These are phyloP conservation scores for Mariannaea elegans DNA, from an alignment of 2,329 filamentous ascomycete genomes.

Conservation along the genomic window DNA sequence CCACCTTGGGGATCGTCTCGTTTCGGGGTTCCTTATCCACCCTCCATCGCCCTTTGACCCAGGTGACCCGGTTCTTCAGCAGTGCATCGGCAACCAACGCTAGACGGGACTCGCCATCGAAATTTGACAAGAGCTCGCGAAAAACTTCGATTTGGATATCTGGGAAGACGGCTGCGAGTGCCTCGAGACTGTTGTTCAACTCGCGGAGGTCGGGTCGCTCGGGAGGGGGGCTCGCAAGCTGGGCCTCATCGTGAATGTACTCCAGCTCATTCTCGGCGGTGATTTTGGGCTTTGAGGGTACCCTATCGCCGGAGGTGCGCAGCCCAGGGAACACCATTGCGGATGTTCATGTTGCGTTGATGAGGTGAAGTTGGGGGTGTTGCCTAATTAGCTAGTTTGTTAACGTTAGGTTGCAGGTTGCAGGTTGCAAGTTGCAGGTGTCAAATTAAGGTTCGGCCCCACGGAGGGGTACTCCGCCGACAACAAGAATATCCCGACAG, in stretches of 20 bases:
- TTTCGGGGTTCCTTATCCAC: constrained; percentile 49
- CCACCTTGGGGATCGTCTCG: constrained; percentile 61
- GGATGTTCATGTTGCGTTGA: constrained; percentile 45
- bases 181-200: constrained; percentile 74
- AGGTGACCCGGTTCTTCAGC: constrained; percentile 74
- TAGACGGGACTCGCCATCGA: constrained; percentile 79
- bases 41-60: constrained; percentile 75
- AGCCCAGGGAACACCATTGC: constrained; percentile 61
- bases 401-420: neutral
- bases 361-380: constrained; percentile 12
- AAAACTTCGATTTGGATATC: constrained; percentile 85
- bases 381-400: neutral
- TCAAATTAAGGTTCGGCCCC: constrained; percentile 13
- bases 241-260: constrained; percentile 65
- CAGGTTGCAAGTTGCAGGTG: neutral
- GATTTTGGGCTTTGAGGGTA: constrained; percentile 45
- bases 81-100: constrained; percentile 81
- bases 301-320: constrained; percentile 54
- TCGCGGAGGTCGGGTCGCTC: constrained; percentile 71
- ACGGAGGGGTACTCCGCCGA: neutral
- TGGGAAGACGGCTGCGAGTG: constrained; percentile 77
- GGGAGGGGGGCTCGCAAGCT: constrained; percentile 57
- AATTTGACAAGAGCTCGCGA: constrained; percentile 79
- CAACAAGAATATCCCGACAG: neutral
- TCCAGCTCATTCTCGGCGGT: constrained; percentile 46